Evolutionary conservation across 345 rosid species (phyloP), one percentile per base, ranked within the genome.

Genomic region (Hypericum perforatum): DNA sequence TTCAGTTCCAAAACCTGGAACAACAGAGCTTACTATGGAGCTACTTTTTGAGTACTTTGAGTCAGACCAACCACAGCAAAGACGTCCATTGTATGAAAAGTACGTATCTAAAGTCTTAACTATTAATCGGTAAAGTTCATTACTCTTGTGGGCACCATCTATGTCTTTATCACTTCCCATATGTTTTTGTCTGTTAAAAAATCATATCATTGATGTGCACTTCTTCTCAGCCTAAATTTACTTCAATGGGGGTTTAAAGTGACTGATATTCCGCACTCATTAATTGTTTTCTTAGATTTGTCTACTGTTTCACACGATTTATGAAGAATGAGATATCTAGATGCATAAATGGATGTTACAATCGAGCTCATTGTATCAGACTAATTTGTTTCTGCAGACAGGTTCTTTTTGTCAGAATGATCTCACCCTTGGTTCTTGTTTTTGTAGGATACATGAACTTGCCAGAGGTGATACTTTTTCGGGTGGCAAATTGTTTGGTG

Each of bases 41-140:
- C 74, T 74, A 40, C 72, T 77, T 29, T 72, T 80, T 65, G 82
- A 80, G 60, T 80, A 67, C 62, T 80, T 80, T 64, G 85, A 80
- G 60, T 56, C 62, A 52, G 82, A 76, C 36, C 78, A 67, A 56
- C 85, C 85, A 48, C 71, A 63, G 58, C 78, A 63, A 66, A 72
- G 85, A 57, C 78, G 12, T 13, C 78, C 85, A 45, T 63, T 80
- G 41, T 70, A 70, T 63, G 78, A 76, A 52, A 80, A 68, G 85
- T 80, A 74, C 62, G 75, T 64, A 12, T 22, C 4, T 4, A 22
- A 22, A 22, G 32, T 22, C 32, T 22, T 22, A 22, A 22, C 32
- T 22, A 22, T 22, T 22, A 22, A 22, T 22, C 32, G 4, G 32
- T 22, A 22, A 22, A 22, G 32, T 22, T 22, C 32, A 1, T 22